Evolutionary conservation across 768 basidiomycete species (phyloP).

Genomic region (Gloeostereum incarnatum): DNA sequence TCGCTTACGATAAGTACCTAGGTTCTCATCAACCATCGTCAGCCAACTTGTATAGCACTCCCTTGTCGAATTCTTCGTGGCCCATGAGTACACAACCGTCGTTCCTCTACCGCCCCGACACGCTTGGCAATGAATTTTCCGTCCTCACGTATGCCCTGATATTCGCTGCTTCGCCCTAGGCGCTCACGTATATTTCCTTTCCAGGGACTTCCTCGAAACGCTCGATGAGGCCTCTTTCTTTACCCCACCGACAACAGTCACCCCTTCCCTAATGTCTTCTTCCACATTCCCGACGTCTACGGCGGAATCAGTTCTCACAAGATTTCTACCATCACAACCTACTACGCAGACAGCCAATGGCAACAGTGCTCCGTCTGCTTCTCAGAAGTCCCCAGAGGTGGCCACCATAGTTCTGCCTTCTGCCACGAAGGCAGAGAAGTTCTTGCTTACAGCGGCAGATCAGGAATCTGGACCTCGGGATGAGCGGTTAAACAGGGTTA

Average conservation of each 20-base stretch:
- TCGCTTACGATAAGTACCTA: no score
- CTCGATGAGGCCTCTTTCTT: slow-evolving; percentile 82
- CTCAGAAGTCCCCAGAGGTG: slow-evolving; percentile 22
- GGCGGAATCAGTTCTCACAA: slow-evolving; percentile 4
- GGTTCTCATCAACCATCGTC: no score
- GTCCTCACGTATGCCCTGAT: slow-evolving; percentile 54
- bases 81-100: slow-evolving; percentile 36
- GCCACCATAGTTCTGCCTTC: slow-evolving; percentile 53
- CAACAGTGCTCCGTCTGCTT: slow-evolving; percentile 10
- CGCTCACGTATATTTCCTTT: no score
- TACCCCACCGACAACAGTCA: slow-evolving; percentile 44
- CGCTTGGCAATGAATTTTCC: slow-evolving; percentile 74
- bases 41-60: slow-evolving; percentile 28
- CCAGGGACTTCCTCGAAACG: slow-evolving; percentile 81
- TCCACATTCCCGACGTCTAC: not conserved
- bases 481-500: slow-evolving; percentile 84
- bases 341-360: slow-evolving; percentile 11
- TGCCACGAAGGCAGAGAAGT: slow-evolving; percentile 77
- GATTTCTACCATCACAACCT: slow-evolving; percentile 11
- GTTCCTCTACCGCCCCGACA: slow-evolving; percentile 67
- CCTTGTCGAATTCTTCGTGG: slow-evolving; percentile 37
- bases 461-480: slow-evolving; percentile 87
- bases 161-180: slow-evolving; percentile 5
- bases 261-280: slow-evolving; percentile 40
- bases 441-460: slow-evolving; percentile 90